Evolutionary conservation across 805 yeast genomes (phyloP).

Genomic region (Wickerhamomyces silvicola): DNA sequence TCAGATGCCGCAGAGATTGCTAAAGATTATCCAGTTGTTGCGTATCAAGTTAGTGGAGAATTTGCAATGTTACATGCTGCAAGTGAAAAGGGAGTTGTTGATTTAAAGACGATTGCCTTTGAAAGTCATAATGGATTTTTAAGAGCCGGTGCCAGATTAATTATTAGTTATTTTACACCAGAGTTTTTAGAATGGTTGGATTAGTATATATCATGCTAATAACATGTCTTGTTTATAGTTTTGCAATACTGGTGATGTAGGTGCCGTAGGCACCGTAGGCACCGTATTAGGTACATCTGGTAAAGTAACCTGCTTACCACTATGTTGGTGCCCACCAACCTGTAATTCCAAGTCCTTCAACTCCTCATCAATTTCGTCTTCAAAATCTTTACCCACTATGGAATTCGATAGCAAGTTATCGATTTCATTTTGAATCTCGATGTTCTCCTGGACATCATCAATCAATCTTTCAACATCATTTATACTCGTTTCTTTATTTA

Average conservation of each 20-base stretch:
- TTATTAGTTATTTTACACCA: constrained; percentile 91
- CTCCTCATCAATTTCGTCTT: constrained; percentile 63
- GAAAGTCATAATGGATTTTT: constrained; percentile 88
- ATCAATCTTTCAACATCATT: constrained; percentile 75
- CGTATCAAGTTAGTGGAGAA: constrained; percentile 96
- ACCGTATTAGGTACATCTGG: constrained; percentile 6
- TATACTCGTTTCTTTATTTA: constrained; percentile 72
- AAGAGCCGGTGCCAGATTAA: constrained; percentile 92
- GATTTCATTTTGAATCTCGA: constrained; percentile 70
- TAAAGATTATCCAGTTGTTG: constrained; percentile 80
- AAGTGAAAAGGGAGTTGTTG: constrained; percentile 90
- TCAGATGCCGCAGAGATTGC: constrained; percentile 82
- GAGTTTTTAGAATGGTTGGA: constrained; percentile 91
- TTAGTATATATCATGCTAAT: constrained; percentile 20
- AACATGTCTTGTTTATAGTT: no score
- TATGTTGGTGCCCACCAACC: constrained; percentile 29
- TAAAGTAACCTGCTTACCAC: constrained; percentile 12
- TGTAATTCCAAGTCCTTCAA: constrained; percentile 45
- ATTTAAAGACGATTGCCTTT: constrained; percentile 67
- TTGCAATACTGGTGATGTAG: no score
- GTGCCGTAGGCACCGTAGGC: no score
- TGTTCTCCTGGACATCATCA: constrained; percentile 81
- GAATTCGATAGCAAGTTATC: constrained; percentile 41
- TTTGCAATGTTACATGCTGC: constrained; percentile 98
- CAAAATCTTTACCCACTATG: constrained; percentile 31